Percentiles rank a stretch among this genome's conserved stretches.
phyloP scores from a whole-genome alignment of 352 stramenopile species.

The Phytophthora boehmeriae region DNA sequence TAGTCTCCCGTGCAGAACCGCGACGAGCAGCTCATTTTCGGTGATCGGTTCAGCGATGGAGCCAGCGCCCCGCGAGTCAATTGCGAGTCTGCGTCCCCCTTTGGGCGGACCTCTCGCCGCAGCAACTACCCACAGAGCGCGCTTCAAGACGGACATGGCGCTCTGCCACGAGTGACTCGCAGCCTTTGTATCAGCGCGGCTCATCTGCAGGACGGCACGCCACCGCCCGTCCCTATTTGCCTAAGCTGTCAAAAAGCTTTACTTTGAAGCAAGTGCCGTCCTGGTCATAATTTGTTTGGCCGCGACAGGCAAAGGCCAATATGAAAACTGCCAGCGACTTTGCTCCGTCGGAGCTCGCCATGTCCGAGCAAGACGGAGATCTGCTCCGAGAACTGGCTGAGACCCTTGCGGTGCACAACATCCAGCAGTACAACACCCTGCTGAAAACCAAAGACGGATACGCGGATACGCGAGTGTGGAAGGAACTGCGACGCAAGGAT shows the following conservation, averaged over 20 bases:
- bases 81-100: not conserved
- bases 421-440: constrained; percentile 25
- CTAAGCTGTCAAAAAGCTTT: not conserved
- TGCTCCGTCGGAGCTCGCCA: not conserved
- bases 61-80: too few relatives aligned
- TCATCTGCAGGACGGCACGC: constrained; percentile 1
- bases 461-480: constrained; percentile 19
- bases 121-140: too few relatives aligned
- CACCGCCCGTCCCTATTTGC: not conserved
- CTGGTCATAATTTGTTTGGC: not conserved
- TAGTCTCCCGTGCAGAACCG: not conserved
- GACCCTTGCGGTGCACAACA: constrained; percentile 23
- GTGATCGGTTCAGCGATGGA: not conserved
- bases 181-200: not conserved
- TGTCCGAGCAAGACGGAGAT: constrained; percentile 20
- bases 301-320: not conserved
- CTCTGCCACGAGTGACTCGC: too few relatives aligned
- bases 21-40: not conserved
- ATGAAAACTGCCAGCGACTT: not conserved
- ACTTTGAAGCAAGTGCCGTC: not conserved
- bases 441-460: constrained; percentile 23
- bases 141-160: too few relatives aligned
- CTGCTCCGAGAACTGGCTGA: constrained; percentile 21
- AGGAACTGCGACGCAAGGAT: constrained; percentile 16
- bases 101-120: not conserved